phyloP scores from a whole-genome alignment of 2,329 filamentous ascomycete genomes.

The Magnaporthiopsis rhizophila region DNA sequence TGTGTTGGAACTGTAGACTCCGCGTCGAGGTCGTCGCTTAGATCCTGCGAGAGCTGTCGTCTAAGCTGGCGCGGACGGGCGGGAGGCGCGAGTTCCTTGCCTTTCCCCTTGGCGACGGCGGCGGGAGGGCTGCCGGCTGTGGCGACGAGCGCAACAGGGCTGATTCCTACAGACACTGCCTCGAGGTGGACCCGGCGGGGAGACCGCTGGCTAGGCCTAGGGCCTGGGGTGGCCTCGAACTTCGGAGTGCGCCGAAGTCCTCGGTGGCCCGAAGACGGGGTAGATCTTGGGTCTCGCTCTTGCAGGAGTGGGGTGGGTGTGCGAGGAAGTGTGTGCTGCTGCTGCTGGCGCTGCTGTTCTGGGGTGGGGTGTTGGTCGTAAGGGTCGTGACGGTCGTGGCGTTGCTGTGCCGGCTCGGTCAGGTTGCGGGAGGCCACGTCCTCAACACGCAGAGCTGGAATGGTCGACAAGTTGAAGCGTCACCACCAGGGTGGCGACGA shows the following conservation, averaged over 20 bases:
- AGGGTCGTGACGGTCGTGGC: slow-evolving; percentile 48
- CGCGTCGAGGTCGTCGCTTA: slow-evolving; percentile 36
- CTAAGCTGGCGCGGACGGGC: slow-evolving; percentile 17
- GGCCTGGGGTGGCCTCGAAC: slow-evolving; percentile 36
- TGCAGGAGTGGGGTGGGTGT: slow-evolving; percentile 25
- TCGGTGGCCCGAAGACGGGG: slow-evolving; percentile 36
- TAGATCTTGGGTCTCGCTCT: slow-evolving; percentile 28
- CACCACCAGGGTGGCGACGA: slow-evolving; percentile 21
- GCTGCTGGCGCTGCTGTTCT: slow-evolving; percentile 28
- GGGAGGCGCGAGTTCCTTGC: slow-evolving; percentile 1
- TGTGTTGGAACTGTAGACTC: slow-evolving; percentile 24
- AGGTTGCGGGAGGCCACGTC: slow-evolving; percentile 34
- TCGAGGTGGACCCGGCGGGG: slow-evolving; percentile 34
- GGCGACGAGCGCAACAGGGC: slow-evolving; percentile 31
- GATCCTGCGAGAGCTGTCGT: slow-evolving; percentile 38
- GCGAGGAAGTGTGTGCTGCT: slow-evolving; percentile 27
- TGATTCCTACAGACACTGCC: slow-evolving; percentile 40
- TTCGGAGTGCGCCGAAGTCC: slow-evolving; percentile 44
- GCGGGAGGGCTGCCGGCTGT: slow-evolving; percentile 19
- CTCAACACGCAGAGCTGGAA: slow-evolving; percentile 25
- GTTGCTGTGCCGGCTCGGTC: slow-evolving; percentile 31
- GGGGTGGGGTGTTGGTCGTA: slow-evolving; percentile 35
- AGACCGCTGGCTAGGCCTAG: slow-evolving; percentile 21
- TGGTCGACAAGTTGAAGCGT: slow-evolving; percentile 39
- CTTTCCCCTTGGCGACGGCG: slow-evolving; percentile 5